Evolutionary conservation across 2,329 filamentous ascomycete species (phyloP).

Genomic region (Neonectria coccinea): DNA sequence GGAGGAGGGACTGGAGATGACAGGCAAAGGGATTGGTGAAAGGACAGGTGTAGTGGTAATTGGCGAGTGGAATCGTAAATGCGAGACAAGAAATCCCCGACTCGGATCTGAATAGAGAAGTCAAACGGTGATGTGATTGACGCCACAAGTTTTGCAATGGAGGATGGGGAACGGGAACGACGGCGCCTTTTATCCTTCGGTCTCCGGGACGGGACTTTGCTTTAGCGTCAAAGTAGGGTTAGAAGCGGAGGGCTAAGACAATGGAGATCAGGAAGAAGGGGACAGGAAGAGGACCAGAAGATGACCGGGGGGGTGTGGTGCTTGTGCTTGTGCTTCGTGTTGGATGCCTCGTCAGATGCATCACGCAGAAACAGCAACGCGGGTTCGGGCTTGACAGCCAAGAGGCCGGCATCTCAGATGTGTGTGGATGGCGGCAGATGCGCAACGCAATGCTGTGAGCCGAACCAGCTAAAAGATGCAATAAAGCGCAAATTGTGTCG

Average conservation of each 20-base stretch:
- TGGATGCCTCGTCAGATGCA: conserved; percentile 3
- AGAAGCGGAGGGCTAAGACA: not conserved
- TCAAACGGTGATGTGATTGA: conserved; percentile 43
- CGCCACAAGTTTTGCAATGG: conserved; percentile 45
- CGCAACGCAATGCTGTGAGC: not conserved
- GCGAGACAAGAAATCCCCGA: conserved; percentile 30
- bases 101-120: conserved; percentile 31
- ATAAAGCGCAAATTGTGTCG: not conserved
- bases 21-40: conserved; percentile 22
- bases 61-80: conserved; percentile 28
- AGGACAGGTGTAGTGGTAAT: not conserved
- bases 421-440: not conserved
- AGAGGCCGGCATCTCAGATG: not conserved
- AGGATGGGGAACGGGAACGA: conserved; percentile 32
- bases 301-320: not conserved
- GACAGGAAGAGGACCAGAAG: not conserved
- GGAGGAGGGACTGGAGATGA: conserved; percentile 27
- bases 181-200: conserved; percentile 32
- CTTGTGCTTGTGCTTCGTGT: not conserved
- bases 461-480: conserved; percentile 1
- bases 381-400: not conserved
- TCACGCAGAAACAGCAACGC: not conserved
- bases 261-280: not conserved
- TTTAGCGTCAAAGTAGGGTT: conserved; percentile 7
- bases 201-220: conserved; percentile 7